A percentile compares a stretch with the other conserved stretches of the same genome.
These are phyloP conservation scores for Sambucus nigra DNA, from an alignment of 129 eudicot species.

Conservation along the genomic window DNA sequence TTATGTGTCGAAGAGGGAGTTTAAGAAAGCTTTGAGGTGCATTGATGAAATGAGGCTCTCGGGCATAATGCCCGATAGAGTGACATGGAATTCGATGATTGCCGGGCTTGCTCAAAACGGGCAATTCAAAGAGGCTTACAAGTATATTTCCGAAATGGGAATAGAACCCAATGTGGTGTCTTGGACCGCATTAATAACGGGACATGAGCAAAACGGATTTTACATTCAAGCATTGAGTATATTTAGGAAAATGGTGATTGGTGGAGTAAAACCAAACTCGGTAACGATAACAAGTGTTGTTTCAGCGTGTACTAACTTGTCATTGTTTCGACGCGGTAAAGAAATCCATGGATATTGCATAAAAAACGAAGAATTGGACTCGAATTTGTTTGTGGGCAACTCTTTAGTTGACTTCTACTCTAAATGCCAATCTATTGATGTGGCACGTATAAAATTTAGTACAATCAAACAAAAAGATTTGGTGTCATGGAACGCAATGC, in stretches of 20 bases:
- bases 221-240: conserved; percentile 19
- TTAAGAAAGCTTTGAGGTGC: conserved; percentile 29
- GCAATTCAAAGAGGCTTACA: conserved; percentile 30
- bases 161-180: conserved; percentile 39
- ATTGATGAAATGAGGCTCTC: conserved; percentile 26
- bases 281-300: conserved; percentile 33
- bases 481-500: too few relatives aligned
- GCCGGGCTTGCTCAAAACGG: conserved; percentile 36
- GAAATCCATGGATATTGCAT: conserved; percentile 44
- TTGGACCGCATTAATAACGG: conserved; percentile 43
- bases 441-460: conserved; percentile 21
- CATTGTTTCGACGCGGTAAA: conserved; percentile 24
- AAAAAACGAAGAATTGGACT: conserved; percentile 28
- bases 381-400: conserved; percentile 29
- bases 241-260: conserved; percentile 25
- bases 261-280: conserved; percentile 34
- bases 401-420: conserved; percentile 21
- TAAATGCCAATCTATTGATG: conserved; percentile 8
- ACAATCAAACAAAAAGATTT: conserved; percentile 32
- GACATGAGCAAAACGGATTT: conserved; percentile 28
- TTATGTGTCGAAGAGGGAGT: conserved; percentile 25
- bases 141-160: conserved; percentile 19
- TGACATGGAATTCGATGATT: conserved; percentile 38
- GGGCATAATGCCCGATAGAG: conserved; percentile 27
- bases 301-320: conserved; percentile 29